Evolutionary conservation across 2,329 filamentous ascomycete species (phyloP).

Genomic region (Rhinocladiella similis): DNA sequence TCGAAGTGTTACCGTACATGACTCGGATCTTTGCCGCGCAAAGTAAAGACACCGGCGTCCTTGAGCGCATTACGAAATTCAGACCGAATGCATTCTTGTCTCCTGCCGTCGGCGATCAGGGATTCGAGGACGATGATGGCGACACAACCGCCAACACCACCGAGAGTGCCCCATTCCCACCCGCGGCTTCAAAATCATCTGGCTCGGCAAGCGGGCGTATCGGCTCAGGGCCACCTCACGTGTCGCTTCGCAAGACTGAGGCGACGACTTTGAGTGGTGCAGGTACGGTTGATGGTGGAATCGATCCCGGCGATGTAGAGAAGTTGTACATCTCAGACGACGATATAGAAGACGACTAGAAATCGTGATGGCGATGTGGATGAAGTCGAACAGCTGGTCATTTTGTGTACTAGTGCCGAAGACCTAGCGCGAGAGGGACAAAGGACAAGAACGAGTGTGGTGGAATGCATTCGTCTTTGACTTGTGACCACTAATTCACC

Average conservation of each 20-base stretch:
- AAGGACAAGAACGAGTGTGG: too few species aligned
- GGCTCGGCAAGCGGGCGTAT: too few species aligned
- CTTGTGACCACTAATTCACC: too few species aligned
- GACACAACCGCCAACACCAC: slow-evolving; percentile 40
- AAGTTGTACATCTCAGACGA: slow-evolving; percentile 77
- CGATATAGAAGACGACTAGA: slow-evolving; percentile 72
- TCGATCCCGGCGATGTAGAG: slow-evolving; percentile 61
- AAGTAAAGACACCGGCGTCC: slow-evolving; percentile 50
- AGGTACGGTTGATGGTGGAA: slow-evolving; percentile 47
- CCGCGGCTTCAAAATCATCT: too few species aligned
- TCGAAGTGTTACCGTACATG: slow-evolving; percentile 87
- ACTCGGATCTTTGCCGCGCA: slow-evolving; percentile 56
- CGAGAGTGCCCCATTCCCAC: too few species aligned
- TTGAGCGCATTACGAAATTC: slow-evolving; percentile 70
- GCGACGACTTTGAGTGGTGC: too few species aligned
- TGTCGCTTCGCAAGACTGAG: too few species aligned
- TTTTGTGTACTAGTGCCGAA: too few species aligned
- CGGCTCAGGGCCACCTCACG: too few species aligned
- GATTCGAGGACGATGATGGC: slow-evolving; percentile 45
- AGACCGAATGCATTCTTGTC: slow-evolving; percentile 16
- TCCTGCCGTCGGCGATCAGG: slow-evolving; percentile 44
- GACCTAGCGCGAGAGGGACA: too few species aligned
- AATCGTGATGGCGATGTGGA: background rate
- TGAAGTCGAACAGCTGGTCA: too few species aligned
- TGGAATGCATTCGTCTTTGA: too few species aligned